Evolutionary conservation across 1,284 basidiomycete species (phyloP).

Genomic region (Xanthoconium separans): DNA sequence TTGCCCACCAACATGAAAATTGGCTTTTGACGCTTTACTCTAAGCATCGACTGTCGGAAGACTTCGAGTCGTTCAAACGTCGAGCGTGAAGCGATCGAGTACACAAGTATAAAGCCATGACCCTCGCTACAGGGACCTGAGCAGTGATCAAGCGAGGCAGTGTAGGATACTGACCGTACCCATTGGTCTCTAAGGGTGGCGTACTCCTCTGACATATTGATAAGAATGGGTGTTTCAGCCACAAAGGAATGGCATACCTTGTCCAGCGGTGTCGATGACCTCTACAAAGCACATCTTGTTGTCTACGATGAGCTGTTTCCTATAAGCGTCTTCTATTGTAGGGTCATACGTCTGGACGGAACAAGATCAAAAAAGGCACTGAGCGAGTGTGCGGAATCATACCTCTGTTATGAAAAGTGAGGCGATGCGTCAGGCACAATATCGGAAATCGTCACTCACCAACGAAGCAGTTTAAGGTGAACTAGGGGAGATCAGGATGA

Average conservation of each 20-base stretch:
- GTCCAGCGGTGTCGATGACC: conserved; percentile 92
- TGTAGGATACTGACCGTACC: conserved; percentile 73
- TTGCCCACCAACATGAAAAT: conserved; percentile 91
- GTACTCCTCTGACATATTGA: conserved; percentile 74
- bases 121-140: conserved; percentile 69
- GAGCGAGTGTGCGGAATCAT: conserved; percentile 14
- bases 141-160: conserved; percentile 9
- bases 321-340: conserved; percentile 94
- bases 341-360: conserved; percentile 75
- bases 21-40: conserved; percentile 87
- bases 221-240: conserved; percentile 12
- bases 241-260: conserved; percentile 58
- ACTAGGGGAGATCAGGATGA: conserved; percentile 48
- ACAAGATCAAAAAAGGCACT: conserved; percentile 10
- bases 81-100: conserved; percentile 93
- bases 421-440: conserved; percentile 19
- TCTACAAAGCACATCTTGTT: conserved; percentile 91
- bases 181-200: conserved; percentile 98
- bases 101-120: conserved; percentile 98
- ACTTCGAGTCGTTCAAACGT: conserved; percentile 94
- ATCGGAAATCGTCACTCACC: conserved; percentile 46
- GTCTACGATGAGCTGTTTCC: conserved; percentile 89
- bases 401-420: conserved; percentile 45
- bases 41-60: conserved; percentile 92
- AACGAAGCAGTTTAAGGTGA: conserved; percentile 91